Evolutionary conservation across 768 basidiomycete genomes (phyloP), one percentile per base, ranked within the genome.

Genomic region (Sistotremastrum suecicum): DNA sequence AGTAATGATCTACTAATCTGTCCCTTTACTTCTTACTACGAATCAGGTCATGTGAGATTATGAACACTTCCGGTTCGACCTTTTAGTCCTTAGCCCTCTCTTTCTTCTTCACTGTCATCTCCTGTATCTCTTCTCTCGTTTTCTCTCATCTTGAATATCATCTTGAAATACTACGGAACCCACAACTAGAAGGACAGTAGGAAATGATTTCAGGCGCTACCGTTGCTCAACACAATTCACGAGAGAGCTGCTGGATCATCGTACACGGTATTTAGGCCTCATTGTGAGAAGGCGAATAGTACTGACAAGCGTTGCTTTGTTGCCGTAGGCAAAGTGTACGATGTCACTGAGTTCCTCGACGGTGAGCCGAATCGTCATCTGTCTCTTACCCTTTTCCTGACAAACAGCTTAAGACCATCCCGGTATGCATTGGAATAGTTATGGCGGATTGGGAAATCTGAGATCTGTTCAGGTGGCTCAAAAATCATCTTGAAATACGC

Each of bases 401-500:
- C 20, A 36, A 30, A 20, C 5, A 28, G 30, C 32, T 7, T 39
- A 30, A 79, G 79, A 83, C 43, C 80, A 83, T 56, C 81, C 80
- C 37, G 79, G 78, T 71, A 54, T 28, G 52, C 34, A 4, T 39
- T n/a, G 8, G 8, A 29, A 4, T 28, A 7, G 37, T 38, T 46
- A 35, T 7, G 9, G 5, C 0, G 6, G 28, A 29, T 20, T 31
- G 20, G 42, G 34, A 32, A 39, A 5, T 34, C 33, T 34, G 12
- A 29, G 31, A 28, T 32, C 47, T 2, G 10, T 49, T 9, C 45
- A 73, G 86, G 89, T 34, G 90, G 89, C 5, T 78, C 78, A 56
- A 81, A 75, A 57, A 86, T 91, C 53, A 82, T 92, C 41, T 59
- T 92, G 45, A 86, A 86, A 58, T 87, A 90, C 53, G 88, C 84